A percentile compares a stretch with the other conserved stretches of the same genome.
phyloP scores from a whole-genome alignment of 208 protist genomes.

The Acanthamoeba lenticulata region DNA sequence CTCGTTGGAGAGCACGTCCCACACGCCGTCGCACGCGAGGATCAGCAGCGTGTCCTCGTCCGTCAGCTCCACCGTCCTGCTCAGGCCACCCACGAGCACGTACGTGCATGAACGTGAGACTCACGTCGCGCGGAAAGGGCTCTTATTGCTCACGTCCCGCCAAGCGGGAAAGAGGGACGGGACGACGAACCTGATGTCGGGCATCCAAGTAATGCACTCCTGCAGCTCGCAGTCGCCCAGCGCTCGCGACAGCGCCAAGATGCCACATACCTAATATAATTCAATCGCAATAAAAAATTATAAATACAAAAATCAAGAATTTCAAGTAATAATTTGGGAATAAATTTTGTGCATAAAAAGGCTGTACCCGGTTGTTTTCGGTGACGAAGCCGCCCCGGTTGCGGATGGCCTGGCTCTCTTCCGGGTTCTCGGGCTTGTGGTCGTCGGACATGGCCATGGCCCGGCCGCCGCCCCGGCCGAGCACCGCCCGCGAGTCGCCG shows the following conservation, averaged over 20 bases:
- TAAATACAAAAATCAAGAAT: too few species aligned
- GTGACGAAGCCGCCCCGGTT: slow-evolving; percentile 41
- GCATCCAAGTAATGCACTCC: slow-evolving; percentile 41
- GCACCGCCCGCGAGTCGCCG: slow-evolving; percentile 53
- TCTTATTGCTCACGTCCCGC: not conserved
- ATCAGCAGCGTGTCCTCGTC: slow-evolving; percentile 49
- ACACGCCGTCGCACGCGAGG: slow-evolving; percentile 61
- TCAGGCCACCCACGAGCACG: not conserved
- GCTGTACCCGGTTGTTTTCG: not conserved
- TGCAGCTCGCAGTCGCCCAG: slow-evolving; percentile 59
- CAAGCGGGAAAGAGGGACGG: too few species aligned
- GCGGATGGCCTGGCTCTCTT: not conserved
- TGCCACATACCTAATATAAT: slow-evolving; percentile 22
- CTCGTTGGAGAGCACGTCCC: slow-evolving; percentile 61
- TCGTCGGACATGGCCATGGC: slow-evolving; percentile 11
- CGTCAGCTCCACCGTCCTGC: slow-evolving; percentile 21
- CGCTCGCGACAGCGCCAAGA: slow-evolving; percentile 37
- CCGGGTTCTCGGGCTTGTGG: slow-evolving; percentile 43
- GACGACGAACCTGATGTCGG: slow-evolving; percentile 8
- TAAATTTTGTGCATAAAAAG: too few species aligned
- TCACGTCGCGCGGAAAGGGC: too few species aligned
- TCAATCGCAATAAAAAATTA: too few species aligned
- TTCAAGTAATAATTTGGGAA: too few species aligned
- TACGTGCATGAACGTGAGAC: too few species aligned
- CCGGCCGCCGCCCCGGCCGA: not conserved